Evolutionary conservation across 2,329 filamentous ascomycete species (phyloP).

Genomic region (Cercospora citrullina): DNA sequence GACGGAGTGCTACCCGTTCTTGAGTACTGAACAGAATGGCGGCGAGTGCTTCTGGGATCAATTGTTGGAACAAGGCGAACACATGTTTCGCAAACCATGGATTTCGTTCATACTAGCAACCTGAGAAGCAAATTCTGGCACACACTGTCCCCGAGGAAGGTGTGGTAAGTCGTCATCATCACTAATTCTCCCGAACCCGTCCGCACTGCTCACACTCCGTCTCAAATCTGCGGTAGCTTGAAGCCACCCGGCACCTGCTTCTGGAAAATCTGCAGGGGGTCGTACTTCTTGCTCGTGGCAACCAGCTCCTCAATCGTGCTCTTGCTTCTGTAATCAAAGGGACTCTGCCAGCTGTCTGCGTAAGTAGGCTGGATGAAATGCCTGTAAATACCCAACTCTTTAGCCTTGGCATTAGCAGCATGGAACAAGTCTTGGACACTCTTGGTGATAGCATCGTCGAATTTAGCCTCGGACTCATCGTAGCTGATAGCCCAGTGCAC

Average conservation of each 20-base stretch:
- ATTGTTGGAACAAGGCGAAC: neutral
- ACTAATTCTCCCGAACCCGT: neutral
- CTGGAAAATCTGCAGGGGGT: slow-evolving; percentile 41
- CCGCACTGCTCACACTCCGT: neutral
- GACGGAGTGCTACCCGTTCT: neutral
- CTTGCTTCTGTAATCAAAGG: slow-evolving; percentile 38
- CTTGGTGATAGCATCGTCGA: slow-evolving; percentile 17
- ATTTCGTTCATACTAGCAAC: neutral
- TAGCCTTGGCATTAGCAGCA: slow-evolving; percentile 13
- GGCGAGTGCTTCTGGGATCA: neutral
- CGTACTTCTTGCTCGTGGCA: slow-evolving; percentile 39
- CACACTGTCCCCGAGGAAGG: neutral
- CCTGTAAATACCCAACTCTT: slow-evolving; percentile 21
- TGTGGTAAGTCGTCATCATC: neutral
- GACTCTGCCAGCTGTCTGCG: slow-evolving; percentile 41
- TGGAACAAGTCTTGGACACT: slow-evolving; percentile 22
- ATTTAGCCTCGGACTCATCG: slow-evolving; percentile 16
- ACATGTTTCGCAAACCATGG: neutral
- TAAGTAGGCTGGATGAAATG: slow-evolving; percentile 41
- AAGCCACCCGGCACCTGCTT: slow-evolving; percentile 40
- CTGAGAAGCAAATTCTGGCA: neutral
- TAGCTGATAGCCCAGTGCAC: slow-evolving; percentile 24
- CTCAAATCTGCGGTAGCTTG: slow-evolving; percentile 29
- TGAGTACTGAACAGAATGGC: neutral
- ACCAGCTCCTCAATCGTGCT: slow-evolving; percentile 35